These are phyloP conservation scores for Sclerotinia sclerotiorum DNA, from an alignment of 2,329 filamentous ascomycete genomes.

Conservation along the genomic window DNA sequence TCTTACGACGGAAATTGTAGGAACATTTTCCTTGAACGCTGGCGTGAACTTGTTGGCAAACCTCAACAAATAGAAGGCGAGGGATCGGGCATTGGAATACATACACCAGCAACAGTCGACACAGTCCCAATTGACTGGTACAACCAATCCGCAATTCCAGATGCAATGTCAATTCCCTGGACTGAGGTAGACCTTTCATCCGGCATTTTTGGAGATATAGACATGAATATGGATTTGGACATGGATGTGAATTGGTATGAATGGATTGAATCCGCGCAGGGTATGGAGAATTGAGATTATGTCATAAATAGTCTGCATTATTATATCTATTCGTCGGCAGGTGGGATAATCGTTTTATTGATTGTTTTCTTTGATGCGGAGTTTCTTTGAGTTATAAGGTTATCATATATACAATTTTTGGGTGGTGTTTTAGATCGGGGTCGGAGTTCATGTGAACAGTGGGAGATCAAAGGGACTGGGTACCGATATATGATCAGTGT, in stretches of 20 bases:
- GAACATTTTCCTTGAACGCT: slow-evolving; percentile 37
- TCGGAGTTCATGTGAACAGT: too few species aligned
- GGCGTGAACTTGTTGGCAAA: slow-evolving; percentile 38
- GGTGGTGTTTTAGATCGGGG: too few species aligned
- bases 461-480: too few species aligned
- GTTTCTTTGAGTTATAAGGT: too few species aligned
- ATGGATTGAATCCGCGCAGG: slow-evolving; percentile 43
- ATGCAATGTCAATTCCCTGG: slow-evolving; percentile 36
- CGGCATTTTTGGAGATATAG: slow-evolving; percentile 33
- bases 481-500: too few species aligned
- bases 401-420: too few species aligned
- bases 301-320: not conserved
- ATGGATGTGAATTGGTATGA: slow-evolving; percentile 43
- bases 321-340: not conserved
- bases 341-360: too few species aligned
- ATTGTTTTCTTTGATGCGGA: too few species aligned
- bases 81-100: not conserved
- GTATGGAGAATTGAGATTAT: slow-evolving; percentile 22
- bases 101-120: not conserved
- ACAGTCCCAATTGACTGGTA: not conserved
- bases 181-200: slow-evolving; percentile 31
- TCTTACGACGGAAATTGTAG: slow-evolving; percentile 28
- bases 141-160: slow-evolving; percentile 25
- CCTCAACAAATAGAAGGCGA: slow-evolving; percentile 1
- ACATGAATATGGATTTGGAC: slow-evolving; percentile 39